Percentiles rank a stretch among this genome's conserved stretches.
Conservation (phyloP, 257 asterid species). For the Solanum arcanum region DNA sequence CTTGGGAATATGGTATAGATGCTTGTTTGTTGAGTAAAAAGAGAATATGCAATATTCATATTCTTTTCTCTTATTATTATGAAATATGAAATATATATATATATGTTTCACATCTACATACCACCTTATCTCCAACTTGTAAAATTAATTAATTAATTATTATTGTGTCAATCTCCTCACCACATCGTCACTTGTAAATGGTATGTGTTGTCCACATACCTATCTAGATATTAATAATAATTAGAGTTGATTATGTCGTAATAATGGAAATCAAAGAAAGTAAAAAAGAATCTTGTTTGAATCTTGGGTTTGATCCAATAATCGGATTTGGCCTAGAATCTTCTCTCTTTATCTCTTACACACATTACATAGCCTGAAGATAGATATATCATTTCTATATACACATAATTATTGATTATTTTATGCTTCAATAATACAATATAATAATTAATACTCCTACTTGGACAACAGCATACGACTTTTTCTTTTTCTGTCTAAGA, state of each 20-base stretch:
- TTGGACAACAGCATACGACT: neutral
- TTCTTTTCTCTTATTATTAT: neutral
- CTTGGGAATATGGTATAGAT: neutral
- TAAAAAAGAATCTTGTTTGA: neutral
- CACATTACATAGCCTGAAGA: neutral
- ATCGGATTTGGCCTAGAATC: neutral
- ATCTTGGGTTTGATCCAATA: neutral
- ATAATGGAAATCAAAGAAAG: neutral
- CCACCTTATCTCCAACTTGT: neutral
- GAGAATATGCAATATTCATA: neutral
- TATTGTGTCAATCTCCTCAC: neutral
- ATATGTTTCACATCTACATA: neutral
- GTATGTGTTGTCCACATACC: neutral
- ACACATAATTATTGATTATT: neutral
- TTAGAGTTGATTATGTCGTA: neutral
- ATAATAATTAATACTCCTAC: neutral
- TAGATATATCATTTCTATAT: neutral
- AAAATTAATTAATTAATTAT: too few relatives aligned
- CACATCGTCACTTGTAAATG: neutral
- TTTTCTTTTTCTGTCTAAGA: neutral
- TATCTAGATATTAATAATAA: too few relatives aligned
- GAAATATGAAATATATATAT: too few relatives aligned
- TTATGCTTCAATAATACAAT: neutral
- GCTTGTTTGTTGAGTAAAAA: neutral
- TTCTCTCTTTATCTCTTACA: neutral